Conservation (phyloP, 768 basidiomycete species). For the Trametes villosa region DNA sequence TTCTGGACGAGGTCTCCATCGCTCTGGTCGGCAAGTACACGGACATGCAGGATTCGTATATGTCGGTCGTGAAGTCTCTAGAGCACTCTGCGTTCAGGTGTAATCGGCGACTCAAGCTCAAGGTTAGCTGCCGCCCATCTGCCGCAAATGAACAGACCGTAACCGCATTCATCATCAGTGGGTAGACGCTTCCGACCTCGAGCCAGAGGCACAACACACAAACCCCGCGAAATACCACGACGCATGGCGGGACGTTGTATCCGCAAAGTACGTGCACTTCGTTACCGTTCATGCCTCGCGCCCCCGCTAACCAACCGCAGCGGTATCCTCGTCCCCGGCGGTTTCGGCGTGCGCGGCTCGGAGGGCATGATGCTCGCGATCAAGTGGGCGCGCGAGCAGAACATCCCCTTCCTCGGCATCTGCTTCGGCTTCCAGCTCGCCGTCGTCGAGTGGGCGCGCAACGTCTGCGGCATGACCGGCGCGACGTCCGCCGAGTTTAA, state of each 20-base stretch:
- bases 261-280: slow-evolving; percentile 68
- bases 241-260: slow-evolving; percentile 91
- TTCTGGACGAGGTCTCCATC: slow-evolving; percentile 87
- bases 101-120: slow-evolving; percentile 77
- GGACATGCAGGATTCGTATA: slow-evolving; percentile 95
- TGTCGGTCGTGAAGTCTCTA: slow-evolving; percentile 95
- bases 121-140: slow-evolving; percentile 50
- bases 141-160: background rate
- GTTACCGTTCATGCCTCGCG: slow-evolving; percentile 2
- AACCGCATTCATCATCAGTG: slow-evolving; percentile 55
- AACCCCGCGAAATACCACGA: slow-evolving; percentile 92
- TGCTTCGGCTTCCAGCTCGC: slow-evolving; percentile 98
- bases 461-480: slow-evolving; percentile 75
- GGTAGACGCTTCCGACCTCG: slow-evolving; percentile 95
- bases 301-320: slow-evolving; percentile 41
- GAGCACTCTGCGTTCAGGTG: slow-evolving; percentile 97
- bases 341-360: slow-evolving; percentile 91
- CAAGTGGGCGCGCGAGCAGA: slow-evolving; percentile 95
- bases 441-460: slow-evolving; percentile 92
- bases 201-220: slow-evolving; percentile 75
- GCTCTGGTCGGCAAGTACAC: slow-evolving; percentile 98
- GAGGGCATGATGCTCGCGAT: slow-evolving; percentile 99
- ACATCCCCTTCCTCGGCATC: slow-evolving; percentile 93
- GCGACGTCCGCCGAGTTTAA: slow-evolving; percentile 88
- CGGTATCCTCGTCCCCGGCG: slow-evolving; percentile 96